phyloP scores from a whole-genome alignment of 1,284 basidiomycete genomes.

The Marasmius oreades region DNA sequence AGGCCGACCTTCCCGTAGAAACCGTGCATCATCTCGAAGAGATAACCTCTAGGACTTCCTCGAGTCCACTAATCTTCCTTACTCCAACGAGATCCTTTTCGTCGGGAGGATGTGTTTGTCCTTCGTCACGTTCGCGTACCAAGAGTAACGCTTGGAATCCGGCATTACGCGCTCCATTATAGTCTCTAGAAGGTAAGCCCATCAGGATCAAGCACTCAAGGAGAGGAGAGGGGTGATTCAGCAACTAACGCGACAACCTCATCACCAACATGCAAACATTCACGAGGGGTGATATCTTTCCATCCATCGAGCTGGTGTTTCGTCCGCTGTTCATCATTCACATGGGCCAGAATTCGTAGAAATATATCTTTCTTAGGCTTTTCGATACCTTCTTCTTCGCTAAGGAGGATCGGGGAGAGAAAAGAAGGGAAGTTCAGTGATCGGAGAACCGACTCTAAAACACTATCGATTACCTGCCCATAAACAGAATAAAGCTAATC shows the following conservation, averaged over 20 bases:
- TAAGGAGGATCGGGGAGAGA: conserved; percentile 55
- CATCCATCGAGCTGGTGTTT: neutral
- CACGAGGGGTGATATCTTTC: conserved; percentile 29
- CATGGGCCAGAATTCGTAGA: conserved; percentile 34
- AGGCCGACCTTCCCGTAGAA: too few relatives aligned
- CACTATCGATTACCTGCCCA: neutral
- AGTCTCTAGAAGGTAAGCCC: conserved; percentile 50
- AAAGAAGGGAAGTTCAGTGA: conserved; percentile 51
- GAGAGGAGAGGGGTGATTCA: neutral
- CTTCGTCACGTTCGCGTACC: conserved; percentile 46
- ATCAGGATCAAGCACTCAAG: conserved; percentile 8
- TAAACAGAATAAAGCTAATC: conserved; percentile 2
- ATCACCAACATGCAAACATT: conserved; percentile 71
- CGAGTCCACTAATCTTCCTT: conserved; percentile 37
- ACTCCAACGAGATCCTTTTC: conserved; percentile 38
- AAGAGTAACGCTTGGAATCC: conserved; percentile 61
- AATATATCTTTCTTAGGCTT: conserved; percentile 66
- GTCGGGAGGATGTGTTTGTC: conserved; percentile 42
- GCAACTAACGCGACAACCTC: conserved; percentile 55
- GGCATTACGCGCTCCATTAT: conserved; percentile 54
- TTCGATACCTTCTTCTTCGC: conserved; percentile 62
- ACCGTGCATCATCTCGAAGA: too few relatives aligned
- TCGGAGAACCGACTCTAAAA: conserved; percentile 46
- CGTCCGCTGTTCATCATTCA: conserved; percentile 22
- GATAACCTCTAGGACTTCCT: conserved; percentile 27